Conservation (phyloP, 2,329 filamentous ascomycete species). For the Alternaria sp. region DNA sequence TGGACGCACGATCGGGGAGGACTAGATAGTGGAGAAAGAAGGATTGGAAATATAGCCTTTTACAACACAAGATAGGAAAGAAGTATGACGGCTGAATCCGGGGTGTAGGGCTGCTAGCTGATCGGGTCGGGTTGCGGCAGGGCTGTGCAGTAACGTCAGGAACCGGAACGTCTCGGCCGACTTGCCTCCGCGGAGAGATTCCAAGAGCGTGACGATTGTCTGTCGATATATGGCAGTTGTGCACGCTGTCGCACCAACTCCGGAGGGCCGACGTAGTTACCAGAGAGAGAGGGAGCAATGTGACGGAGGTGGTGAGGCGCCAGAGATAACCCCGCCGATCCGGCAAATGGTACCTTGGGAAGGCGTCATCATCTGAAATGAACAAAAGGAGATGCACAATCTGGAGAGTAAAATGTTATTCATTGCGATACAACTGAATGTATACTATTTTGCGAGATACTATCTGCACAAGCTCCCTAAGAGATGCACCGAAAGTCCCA, state of each 20-base stretch:
- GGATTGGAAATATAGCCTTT: background rate
- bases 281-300: background rate
- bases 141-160: conserved; percentile 17
- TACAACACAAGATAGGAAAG: background rate
- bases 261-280: conserved; percentile 20
- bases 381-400: conserved; percentile 1
- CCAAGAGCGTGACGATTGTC: conserved; percentile 39
- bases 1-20: conserved; percentile 3
- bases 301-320: conserved; percentile 17
- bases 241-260: conserved; percentile 39
- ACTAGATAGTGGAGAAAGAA: background rate
- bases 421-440: conserved; percentile 5
- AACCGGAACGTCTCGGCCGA: conserved; percentile 16
- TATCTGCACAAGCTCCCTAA: background rate
- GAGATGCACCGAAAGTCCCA: background rate
- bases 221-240: conserved; percentile 8
- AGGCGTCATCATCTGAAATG: conserved; percentile 17
- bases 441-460: conserved; percentile 4
- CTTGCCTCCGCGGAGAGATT: conserved; percentile 28
- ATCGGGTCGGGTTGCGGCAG: conserved; percentile 13
- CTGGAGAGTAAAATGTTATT: conserved; percentile 8
- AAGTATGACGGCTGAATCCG: conserved; percentile 18
- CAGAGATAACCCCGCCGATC: conserved; percentile 26
- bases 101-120: conserved; percentile 17
- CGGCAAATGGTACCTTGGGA: conserved; percentile 17